Percentiles rank a stretch among this genome's conserved stretches.
phyloP scores from a whole-genome alignment of 106 monocot genomes.

The Chionographis japonica region DNA sequence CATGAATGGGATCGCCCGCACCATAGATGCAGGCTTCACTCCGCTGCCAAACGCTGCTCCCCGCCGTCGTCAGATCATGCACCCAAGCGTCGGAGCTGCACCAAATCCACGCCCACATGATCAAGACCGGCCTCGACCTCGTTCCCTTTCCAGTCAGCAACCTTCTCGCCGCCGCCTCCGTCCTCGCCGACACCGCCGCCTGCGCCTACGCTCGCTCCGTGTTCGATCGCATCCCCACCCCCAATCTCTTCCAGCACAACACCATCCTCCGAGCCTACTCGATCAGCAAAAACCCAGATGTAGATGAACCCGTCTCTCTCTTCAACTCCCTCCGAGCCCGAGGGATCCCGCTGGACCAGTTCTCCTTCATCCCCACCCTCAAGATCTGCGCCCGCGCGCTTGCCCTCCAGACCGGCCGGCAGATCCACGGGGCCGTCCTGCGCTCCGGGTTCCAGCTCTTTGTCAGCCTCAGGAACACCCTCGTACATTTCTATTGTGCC shows the following conservation, averaged over 20 bases:
- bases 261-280: constrained; percentile 28
- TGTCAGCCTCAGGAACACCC: constrained; percentile 32
- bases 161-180: constrained; percentile 36
- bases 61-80: constrained; percentile 3
- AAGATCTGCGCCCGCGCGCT: constrained; percentile 25
- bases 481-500: constrained; percentile 32
- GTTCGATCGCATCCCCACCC: constrained; percentile 19
- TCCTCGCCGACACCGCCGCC: constrained; percentile 2
- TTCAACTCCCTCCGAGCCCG: constrained; percentile 21
- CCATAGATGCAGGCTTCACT: too few species aligned
- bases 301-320: constrained; percentile 12
- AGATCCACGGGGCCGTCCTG: constrained; percentile 22
- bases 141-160: constrained; percentile 31
- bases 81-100: constrained; percentile 9
- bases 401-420: constrained; percentile 7
- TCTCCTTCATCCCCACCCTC: constrained; percentile 48
- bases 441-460: constrained; percentile 17
- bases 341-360: constrained; percentile 34
- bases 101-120: constrained; percentile 31
- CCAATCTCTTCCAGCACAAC: constrained; percentile 40
- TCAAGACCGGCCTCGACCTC: constrained; percentile 30
- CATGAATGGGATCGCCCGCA: too few species aligned
- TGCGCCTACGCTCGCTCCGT: constrained; percentile 39
- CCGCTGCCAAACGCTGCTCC: background rate
- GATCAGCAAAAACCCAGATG: background rate